phyloP scores from a whole-genome alignment of 176 grass and related monocot species.

The barley (Hordeum vulgare) region DNA sequence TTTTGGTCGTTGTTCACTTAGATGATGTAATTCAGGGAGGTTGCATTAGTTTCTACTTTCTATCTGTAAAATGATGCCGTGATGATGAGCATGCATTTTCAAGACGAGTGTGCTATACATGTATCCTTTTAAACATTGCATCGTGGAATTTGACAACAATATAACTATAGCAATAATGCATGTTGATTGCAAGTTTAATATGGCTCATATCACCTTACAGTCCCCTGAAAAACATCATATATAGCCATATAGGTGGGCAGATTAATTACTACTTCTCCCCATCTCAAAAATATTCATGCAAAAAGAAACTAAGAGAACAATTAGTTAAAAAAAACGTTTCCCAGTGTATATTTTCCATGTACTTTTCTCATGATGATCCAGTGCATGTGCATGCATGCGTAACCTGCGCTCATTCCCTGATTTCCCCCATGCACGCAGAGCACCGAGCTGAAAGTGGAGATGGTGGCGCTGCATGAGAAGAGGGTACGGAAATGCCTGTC shows the following conservation, averaged over 20 bases:
- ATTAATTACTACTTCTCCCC: neutral
- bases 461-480: conserved; percentile 97
- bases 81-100: neutral
- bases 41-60: neutral
- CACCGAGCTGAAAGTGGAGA: conserved; percentile 95
- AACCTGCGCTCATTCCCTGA: conserved; percentile 23
- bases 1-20: neutral
- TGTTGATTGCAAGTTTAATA: neutral
- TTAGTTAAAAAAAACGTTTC: neutral
- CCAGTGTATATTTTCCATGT: neutral
- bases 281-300: neutral
- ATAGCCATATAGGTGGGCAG: neutral
- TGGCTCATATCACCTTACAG: neutral
- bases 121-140: neutral
- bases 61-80: neutral
- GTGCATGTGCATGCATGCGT: conserved; percentile 1
- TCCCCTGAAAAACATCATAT: neutral
- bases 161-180: neutral
- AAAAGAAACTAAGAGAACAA: neutral
- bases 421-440: conserved; percentile 39
- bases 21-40: neutral
- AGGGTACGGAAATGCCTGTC: conserved; percentile 93
- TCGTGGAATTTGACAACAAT: neutral
- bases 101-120: neutral
- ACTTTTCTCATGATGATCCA: neutral